Base-by-base conservation (phyloP, 345 rosid species). In the Gossypium thurberi region DNA sequence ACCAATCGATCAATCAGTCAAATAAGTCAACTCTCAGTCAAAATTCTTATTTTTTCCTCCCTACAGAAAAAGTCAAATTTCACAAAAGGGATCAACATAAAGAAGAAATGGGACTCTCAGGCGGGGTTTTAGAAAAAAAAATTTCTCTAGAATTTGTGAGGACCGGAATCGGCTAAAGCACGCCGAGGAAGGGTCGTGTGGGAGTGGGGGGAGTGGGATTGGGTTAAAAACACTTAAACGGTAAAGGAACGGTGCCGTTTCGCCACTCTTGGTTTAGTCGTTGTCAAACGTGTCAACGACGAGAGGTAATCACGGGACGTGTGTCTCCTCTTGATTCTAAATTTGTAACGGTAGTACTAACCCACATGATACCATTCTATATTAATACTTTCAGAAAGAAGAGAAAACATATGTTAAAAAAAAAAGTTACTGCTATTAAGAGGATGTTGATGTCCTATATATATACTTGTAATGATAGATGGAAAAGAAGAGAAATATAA, bases 251-350 rank as follows among this genome's bases (percentile, higher is more conserved):
- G 71, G 56, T 5, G 56, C 26, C 57, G 71, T 48, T 9, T 48
- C 20, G 21, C 6, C 6, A 8, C 1, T 55, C 58, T 55, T 0
- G 26, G 46, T 59, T 10, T 0, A 28, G 57, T 72, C 75, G 75
- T 59, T 72, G 15, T 72, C 75, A 46, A 25, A 57, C 75, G 12
- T 23, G 75, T 56, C 44, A 71, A 8, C 43, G 15, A 58, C 5
- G 43, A 23, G 75, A 72, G 67, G 66, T 33, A 58, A 23, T 71
- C 74, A 71, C 66, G 66, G 66, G 56, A 58, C 50, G 55, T 10
- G 6, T 44, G 17, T 44, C 4, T 63, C 25, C 26, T 48, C 50
- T 63, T 10, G 40, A 33, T 18, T 48, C 43, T 9, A 21, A 46
- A 11, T 10, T 46, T 46, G 50, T 46, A 46, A 46, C 13, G 50